Base-by-base conservation (phyloP, 2,329 filamentous ascomycete genomes). In the Botrytis squamosa region DNA sequence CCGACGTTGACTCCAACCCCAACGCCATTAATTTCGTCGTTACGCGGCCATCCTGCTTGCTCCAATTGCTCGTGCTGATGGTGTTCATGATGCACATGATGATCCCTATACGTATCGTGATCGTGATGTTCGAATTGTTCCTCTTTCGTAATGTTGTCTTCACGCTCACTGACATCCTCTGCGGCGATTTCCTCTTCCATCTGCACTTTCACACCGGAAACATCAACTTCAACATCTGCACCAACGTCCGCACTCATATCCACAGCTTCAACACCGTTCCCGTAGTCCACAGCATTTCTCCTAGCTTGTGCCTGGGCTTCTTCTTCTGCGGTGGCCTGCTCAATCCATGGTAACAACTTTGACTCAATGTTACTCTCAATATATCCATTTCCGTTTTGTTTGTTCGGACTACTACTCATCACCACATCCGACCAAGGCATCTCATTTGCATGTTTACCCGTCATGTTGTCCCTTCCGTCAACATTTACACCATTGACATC, bases 301-400 rank as follows among this genome's bases (percentile, higher is more conserved):
- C 68, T 38, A 36, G 71, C 71, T 49, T 72, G 71, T n/a, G 40
- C 70, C 22, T 68, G 70, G 25, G 70, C 70, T 22, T 72, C 70
- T 59, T 72, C 71, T 52, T 72, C 63, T 20, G 71, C 71, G 2
- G 63, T 72, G 20, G 52, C 71, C 42, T 72, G 71, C 42, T 72
- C 71, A 62, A 72, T 72, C 71, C 71, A 72, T 9, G 71, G 71
- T 29, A 69, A 44, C 16, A 72, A 52, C 38, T 69, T 72, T 9
- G 71, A 69, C 66, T 72, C 71, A 14, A 72, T 72, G 25, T 59
- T 72, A 8, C 64, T 67, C 42, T 72, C 71, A 52, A 72, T 62
- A 52, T 72, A 69, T 18, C 38, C 52, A 69, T 69, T 68, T 18
- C 22, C 68, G 36, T 46, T 69, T 25, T 69, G 63, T 42, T 72